phyloP scores from a whole-genome alignment of 1,139 yeast genomes.

The Blastobotrys aristatus region DNA sequence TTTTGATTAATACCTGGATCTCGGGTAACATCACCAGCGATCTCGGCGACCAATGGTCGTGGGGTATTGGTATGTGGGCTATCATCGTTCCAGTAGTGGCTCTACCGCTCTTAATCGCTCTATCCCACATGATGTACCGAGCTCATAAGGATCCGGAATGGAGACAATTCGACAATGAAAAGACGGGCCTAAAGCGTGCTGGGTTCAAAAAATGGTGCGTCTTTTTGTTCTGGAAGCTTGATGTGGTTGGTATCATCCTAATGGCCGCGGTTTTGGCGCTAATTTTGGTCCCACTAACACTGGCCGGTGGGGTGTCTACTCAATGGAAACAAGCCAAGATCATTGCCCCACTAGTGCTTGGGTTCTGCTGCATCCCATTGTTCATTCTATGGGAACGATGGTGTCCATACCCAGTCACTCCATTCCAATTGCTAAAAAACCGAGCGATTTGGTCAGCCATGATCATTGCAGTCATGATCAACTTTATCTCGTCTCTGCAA shows the following conservation, averaged over 20 bases:
- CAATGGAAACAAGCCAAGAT: constrained; percentile 53
- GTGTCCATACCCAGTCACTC: constrained; percentile 53
- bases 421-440: constrained; percentile 52
- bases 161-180: constrained; percentile 28
- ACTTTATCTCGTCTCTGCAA: constrained; percentile 61
- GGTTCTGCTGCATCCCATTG: constrained; percentile 51
- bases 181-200: constrained; percentile 26
- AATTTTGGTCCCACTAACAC: constrained; percentile 45
- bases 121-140: constrained; percentile 49
- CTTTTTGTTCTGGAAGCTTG: constrained; percentile 45
- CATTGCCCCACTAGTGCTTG: constrained; percentile 62
- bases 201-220: constrained; percentile 29
- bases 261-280: constrained; percentile 50
- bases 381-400: constrained; percentile 52
- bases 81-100: constrained; percentile 62
- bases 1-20: constrained; percentile 71
- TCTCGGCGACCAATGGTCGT: constrained; percentile 48
- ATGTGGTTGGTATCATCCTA: constrained; percentile 48
- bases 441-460: constrained; percentile 66
- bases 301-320: constrained; percentile 50
- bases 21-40: constrained; percentile 50
- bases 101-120: constrained; percentile 51
- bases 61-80: constrained; percentile 78
- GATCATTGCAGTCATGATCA: constrained; percentile 47
- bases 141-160: constrained; percentile 52